Evolutionary conservation across 148 eudicot species (phyloP).

Genomic region (Pouteria glomerata): DNA sequence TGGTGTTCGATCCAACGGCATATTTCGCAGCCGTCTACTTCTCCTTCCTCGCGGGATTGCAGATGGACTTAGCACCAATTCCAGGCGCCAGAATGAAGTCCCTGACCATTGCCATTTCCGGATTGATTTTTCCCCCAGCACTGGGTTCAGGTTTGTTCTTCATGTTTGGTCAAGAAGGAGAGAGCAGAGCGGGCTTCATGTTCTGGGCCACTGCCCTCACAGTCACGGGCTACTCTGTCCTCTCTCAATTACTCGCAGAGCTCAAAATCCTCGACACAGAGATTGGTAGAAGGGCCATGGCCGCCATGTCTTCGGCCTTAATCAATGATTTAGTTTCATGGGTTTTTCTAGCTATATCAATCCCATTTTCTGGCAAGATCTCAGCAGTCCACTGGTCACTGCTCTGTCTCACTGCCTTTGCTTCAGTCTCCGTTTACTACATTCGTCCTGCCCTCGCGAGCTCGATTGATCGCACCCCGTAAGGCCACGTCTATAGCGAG

Average conservation of each 20-base stretch:
- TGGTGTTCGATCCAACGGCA: constrained; percentile 24
- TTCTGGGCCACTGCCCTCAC: constrained; percentile 31
- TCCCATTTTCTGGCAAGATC: constrained; percentile 10
- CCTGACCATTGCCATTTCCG: constrained; percentile 2
- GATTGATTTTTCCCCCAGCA: constrained; percentile 18
- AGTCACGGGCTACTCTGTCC: constrained; percentile 21
- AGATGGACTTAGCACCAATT: constrained; percentile 23
- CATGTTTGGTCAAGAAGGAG: neutral
- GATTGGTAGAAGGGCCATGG: constrained; percentile 23
- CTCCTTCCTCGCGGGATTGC: constrained; percentile 49
- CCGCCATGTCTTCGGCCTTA: constrained; percentile 11
- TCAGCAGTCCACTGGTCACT: neutral
- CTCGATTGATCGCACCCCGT: constrained; percentile 15
- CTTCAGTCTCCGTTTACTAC: constrained; percentile 12
- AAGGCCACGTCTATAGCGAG: constrained; percentile 37
- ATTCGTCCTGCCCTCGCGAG: constrained; percentile 31
- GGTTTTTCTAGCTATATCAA: constrained; percentile 8
- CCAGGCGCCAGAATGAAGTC: constrained; percentile 10
- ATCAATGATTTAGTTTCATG: constrained; percentile 25
- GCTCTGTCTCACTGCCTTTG: constrained; percentile 1
- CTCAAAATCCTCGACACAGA: constrained; percentile 31
- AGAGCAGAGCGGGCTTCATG: neutral
- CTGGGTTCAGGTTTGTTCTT: constrained; percentile 18
- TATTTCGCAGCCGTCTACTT: constrained; percentile 39
- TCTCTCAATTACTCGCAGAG: constrained; percentile 25